phyloP scores from a whole-genome alignment of 2,329 filamentous ascomycete species.

The Fusarium sp. region DNA sequence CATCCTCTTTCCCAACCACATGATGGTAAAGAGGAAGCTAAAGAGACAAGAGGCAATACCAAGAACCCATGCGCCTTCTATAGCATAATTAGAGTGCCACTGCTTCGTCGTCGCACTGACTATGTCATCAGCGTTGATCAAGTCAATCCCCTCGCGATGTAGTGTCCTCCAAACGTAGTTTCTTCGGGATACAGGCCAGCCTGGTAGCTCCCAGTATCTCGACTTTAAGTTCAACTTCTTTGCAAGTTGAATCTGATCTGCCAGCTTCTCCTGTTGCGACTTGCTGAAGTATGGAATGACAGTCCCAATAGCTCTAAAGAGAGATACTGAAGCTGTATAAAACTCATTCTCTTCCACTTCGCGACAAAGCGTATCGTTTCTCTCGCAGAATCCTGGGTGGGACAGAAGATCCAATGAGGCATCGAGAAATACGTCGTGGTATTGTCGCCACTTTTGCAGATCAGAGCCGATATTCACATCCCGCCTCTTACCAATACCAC shows the following conservation, averaged over 20 bases:
- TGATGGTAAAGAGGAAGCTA: constrained; percentile 20
- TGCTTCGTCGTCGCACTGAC: constrained; percentile 46
- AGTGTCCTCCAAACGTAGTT: constrained; percentile 67
- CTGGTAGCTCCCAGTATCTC: constrained; percentile 68
- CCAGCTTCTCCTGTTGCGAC: constrained; percentile 53
- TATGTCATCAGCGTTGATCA: constrained; percentile 71
- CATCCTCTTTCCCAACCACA: constrained; percentile 28
- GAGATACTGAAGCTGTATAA: constrained; percentile 71
- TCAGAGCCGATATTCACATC: constrained; percentile 33
- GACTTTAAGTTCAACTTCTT: constrained; percentile 62
- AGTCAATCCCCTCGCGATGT: constrained; percentile 63
- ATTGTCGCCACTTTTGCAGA: constrained; percentile 6
- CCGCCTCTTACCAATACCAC: constrained; percentile 51
- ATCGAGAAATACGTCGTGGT: constrained; percentile 71
- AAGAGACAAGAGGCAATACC: constrained; percentile 27
- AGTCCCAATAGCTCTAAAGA: constrained; percentile 62
- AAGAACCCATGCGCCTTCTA: constrained; percentile 35
- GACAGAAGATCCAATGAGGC: constrained; percentile 62
- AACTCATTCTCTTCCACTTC: constrained; percentile 57
- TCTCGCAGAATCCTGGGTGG: constrained; percentile 4
- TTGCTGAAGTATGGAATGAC: constrained; percentile 49
- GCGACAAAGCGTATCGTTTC: constrained; percentile 9
- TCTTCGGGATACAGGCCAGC: constrained; percentile 65
- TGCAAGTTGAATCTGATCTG: constrained; percentile 57
- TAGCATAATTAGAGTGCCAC: constrained; percentile 26